phyloP scores from a whole-genome alignment of 148 eudicot species.

The Cornus kousa region DNA sequence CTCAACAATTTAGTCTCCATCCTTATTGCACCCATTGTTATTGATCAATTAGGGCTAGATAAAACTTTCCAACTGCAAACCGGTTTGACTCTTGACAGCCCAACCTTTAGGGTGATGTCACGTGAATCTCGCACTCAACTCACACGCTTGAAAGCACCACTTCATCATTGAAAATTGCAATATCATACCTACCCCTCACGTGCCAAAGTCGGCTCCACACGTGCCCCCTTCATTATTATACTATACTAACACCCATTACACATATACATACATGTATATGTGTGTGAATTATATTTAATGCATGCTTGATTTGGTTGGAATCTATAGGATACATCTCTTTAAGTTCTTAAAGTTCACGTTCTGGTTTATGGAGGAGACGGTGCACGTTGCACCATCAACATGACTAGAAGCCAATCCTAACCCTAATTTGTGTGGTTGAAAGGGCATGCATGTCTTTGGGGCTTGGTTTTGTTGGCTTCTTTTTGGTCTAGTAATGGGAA shows the following conservation, averaged over 20 bases:
- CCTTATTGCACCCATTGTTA: too few relatives aligned
- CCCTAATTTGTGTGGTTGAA: background rate
- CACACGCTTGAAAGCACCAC: slow-evolving; percentile 36
- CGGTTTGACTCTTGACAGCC: slow-evolving; percentile 26
- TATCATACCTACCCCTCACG: slow-evolving; percentile 8
- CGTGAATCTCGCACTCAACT: slow-evolving; percentile 39
- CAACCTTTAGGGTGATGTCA: slow-evolving; percentile 28
- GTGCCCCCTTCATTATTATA: background rate
- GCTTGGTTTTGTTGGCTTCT: background rate
- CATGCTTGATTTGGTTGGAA: background rate
- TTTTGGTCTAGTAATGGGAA: background rate
- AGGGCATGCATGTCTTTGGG: background rate
- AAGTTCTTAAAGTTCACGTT: background rate
- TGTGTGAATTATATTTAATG: background rate
- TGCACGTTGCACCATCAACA: background rate
- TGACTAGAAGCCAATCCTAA: background rate
- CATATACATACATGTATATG: background rate
- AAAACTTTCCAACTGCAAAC: slow-evolving; percentile 21
- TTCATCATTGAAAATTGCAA: slow-evolving; percentile 9
- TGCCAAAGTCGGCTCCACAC: slow-evolving; percentile 13
- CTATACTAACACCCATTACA: background rate
- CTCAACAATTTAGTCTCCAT: too few relatives aligned
- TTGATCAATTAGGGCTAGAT: background rate
- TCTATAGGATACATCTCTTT: background rate
- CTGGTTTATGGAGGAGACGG: background rate